These are phyloP conservation scores for Cenchrus fungigraminus DNA, from an alignment of 176 grass and related monocot genomes.

Conservation along the genomic window DNA sequence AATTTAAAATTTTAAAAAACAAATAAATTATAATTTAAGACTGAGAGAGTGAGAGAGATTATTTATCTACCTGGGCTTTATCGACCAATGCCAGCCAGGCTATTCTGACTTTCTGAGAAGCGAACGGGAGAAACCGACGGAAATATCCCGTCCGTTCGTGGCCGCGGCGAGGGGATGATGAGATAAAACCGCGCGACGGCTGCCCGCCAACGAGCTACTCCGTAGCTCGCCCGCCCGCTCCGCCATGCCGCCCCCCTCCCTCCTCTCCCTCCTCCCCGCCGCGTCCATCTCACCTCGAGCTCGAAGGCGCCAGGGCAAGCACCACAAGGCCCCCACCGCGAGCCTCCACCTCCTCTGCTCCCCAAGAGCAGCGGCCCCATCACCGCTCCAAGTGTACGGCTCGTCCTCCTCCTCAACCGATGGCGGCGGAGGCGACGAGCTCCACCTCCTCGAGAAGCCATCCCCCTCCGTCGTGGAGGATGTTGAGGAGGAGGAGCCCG, in stretches of 20 bases:
- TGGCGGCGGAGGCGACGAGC: slow-evolving; percentile 42
- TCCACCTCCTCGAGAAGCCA: slow-evolving; percentile 75
- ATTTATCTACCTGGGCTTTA: too few relatives aligned
- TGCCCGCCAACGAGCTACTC: neutral
- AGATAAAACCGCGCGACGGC: slow-evolving; percentile 32
- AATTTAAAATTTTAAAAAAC: too few relatives aligned
- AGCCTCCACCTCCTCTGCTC: slow-evolving; percentile 16
- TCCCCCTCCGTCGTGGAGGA: neutral
- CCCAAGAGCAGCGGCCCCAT: neutral
- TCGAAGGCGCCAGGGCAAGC: slow-evolving; percentile 17
- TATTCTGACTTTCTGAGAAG: too few relatives aligned
- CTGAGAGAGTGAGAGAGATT: too few relatives aligned
- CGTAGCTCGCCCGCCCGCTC: neutral
- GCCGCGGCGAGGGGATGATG: neutral
- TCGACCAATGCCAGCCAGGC: too few relatives aligned
- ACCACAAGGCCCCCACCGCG: neutral
- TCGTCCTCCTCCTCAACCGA: slow-evolving; percentile 3
- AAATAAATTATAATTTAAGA: too few relatives aligned
- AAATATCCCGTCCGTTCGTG: slow-evolving; percentile 17
- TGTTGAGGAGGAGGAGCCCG: slow-evolving; percentile 11
- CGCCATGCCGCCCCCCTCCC: slow-evolving; percentile 46
- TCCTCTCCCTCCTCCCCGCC: slow-evolving; percentile 47
- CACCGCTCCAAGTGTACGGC: slow-evolving; percentile 35
- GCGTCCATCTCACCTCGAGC: slow-evolving; percentile 25
- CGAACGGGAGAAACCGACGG: too few relatives aligned